Evolutionary conservation across 2,329 filamentous ascomycete species (phyloP), one percentile per base, ranked within the genome.

Genomic region (Verticillium nonalfalfae): DNA sequence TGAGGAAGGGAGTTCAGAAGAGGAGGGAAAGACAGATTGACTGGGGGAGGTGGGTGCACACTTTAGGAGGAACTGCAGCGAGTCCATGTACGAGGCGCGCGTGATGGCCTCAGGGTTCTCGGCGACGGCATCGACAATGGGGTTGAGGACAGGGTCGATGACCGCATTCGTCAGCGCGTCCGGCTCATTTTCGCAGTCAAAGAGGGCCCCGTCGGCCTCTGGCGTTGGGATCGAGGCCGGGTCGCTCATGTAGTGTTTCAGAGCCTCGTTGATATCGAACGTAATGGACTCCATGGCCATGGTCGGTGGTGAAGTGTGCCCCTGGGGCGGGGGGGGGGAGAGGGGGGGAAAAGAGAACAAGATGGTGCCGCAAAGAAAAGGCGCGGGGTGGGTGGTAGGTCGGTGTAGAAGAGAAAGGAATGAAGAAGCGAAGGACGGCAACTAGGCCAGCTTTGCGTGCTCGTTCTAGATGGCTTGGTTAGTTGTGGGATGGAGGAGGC

Each of bases 171-270:
- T 91, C 67, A 97, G 85, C 58, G 88, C 84, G 71, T 97, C 92
- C 59, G 92, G 90, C 69, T 97, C 92, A 74, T 90, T 90, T 79
- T 98, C 95, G 84, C 91, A 96, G 73, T 98, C 94, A 69, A 93
- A 83, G 21, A 99, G 85, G 63, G 90, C 85, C 55, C 87, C 77
- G 68, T 95, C 90, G 61, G 93, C 95, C 74, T 98, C 94, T 54
- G 90, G 88, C 2, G 93, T 97, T 7, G 90, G 81, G 61, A 98
- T 90, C 45, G 86, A 85, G 56, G 87, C 81, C 9, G 95, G 94
- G 74, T 98, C 94, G 77, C 92, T 96, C 85, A 97, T 91, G 78
- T 97, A 99, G 74, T 91, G 86, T 82, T 97, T 97, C 75, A 98
- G 89, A 67, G 93, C 92, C 80, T 97, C 90, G 75, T 97, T 97